Percentiles rank a stretch among this genome's conserved stretches.
Evolutionary conservation across 2,329 filamentous ascomycete genomes (phyloP).

Genomic region (Tolypocladium tundrense): DNA sequence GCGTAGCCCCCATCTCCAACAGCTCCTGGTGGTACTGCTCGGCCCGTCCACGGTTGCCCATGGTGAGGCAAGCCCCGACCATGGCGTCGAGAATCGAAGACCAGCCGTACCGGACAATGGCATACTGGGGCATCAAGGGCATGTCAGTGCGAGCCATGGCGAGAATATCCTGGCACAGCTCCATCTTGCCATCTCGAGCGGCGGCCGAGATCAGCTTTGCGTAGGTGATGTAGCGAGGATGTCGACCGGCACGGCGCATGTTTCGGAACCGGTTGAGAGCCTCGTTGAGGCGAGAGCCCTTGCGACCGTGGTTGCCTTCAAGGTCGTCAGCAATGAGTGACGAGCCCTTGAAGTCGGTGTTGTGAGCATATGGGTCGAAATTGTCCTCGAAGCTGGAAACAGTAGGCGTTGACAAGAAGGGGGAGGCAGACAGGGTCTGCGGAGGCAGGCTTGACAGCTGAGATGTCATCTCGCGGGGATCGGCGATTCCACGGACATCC

Average conservation of each 20-base stretch:
- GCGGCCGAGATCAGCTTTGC: slow-evolving; percentile 89
- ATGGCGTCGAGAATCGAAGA: slow-evolving; percentile 92
- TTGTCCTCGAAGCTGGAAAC: slow-evolving; percentile 64
- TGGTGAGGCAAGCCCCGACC: slow-evolving; percentile 81
- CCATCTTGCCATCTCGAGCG: slow-evolving; percentile 73
- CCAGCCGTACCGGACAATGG: slow-evolving; percentile 89
- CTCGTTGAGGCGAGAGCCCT: slow-evolving; percentile 65
- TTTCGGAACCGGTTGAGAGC: slow-evolving; percentile 79
- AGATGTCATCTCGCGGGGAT: slow-evolving; percentile 44
- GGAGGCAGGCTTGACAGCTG: slow-evolving; percentile 30
- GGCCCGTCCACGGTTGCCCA: slow-evolving; percentile 71
- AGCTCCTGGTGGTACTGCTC: slow-evolving; percentile 87
- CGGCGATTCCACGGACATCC: slow-evolving; percentile 41
- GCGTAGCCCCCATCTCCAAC: slow-evolving; percentile 78
- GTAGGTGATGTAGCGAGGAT: slow-evolving; percentile 93
- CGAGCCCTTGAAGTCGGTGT: slow-evolving; percentile 88
- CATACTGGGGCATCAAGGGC: slow-evolving; percentile 73
- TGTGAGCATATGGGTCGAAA: slow-evolving; percentile 83
- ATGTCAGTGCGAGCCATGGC: slow-evolving; percentile 84
- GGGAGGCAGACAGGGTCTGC: slow-evolving; percentile 32
- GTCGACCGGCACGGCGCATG: slow-evolving; percentile 83
- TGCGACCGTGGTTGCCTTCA: slow-evolving; percentile 67
- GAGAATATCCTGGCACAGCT: slow-evolving; percentile 75
- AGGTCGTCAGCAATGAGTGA: slow-evolving; percentile 82
- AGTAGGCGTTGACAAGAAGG: slow-evolving; percentile 43